phyloP scores from a whole-genome alignment of 345 rosid genomes.

The Clausena lansium region DNA sequence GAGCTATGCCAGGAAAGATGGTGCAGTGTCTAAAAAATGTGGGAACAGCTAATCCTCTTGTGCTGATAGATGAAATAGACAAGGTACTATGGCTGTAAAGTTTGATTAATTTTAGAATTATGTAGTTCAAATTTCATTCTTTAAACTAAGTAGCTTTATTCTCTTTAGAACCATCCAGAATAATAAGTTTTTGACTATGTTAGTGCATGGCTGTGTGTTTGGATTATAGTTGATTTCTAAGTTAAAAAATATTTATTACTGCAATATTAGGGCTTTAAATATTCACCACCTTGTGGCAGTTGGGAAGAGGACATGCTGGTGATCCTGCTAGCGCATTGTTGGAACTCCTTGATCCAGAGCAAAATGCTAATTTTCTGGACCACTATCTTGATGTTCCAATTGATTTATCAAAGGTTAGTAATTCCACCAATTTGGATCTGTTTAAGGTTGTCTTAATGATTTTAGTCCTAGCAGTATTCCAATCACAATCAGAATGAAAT shows the following conservation, averaged over 20 bases:
- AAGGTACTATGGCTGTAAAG: slow-evolving; percentile 49
- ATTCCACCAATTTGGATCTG: slow-evolving; percentile 12
- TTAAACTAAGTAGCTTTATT: neutral
- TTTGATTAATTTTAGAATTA: slow-evolving; percentile 14
- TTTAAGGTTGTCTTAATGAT: neutral
- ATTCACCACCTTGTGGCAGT: slow-evolving; percentile 41
- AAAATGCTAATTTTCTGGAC: slow-evolving; percentile 96
- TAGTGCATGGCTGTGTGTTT: neutral
- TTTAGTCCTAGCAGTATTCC: neutral
- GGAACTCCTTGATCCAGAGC: slow-evolving; percentile 99
- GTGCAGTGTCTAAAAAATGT: slow-evolving; percentile 98
- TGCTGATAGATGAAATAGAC: slow-evolving; percentile 97
- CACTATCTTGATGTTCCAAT: slow-evolving; percentile 98
- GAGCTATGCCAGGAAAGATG: slow-evolving; percentile 99
- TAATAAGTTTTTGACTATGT: neutral
- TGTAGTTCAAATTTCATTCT: neutral
- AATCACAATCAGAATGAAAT: neutral
- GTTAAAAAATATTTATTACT: neutral
- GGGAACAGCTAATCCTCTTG: slow-evolving; percentile 98
- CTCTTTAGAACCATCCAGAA: neutral
- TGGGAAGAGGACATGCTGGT: slow-evolving; percentile 96
- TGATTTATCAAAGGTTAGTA: slow-evolving; percentile 85
- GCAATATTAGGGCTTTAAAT: neutral
- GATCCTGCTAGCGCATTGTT: slow-evolving; percentile 99
- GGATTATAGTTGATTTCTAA: neutral